Percentiles rank a stretch among this genome's conserved stretches.
Evolutionary conservation across 768 basidiomycete genomes (phyloP).

Genomic region (Kwoniella mangroviensis): DNA sequence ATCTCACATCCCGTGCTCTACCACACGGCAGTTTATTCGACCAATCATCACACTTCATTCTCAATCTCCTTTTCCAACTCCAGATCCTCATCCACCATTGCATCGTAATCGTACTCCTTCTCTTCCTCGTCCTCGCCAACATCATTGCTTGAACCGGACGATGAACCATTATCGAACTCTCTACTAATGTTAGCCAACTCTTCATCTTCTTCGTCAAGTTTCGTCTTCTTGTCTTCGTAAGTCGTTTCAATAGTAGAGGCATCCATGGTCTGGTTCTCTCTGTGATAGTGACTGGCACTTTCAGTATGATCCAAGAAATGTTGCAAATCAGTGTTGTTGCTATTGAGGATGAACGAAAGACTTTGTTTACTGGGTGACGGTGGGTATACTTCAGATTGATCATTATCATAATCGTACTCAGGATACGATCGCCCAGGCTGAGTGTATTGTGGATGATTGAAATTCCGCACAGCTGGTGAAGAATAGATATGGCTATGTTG

Average conservation of each 20-base stretch:
- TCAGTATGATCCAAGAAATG: too few relatives aligned
- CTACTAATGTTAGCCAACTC: constrained; percentile 7
- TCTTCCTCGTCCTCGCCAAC: background rate
- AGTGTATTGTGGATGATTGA: background rate
- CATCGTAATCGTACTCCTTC: constrained; percentile 9
- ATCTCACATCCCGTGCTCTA: background rate
- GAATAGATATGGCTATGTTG: too few relatives aligned
- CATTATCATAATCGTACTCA: background rate
- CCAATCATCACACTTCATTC: background rate
- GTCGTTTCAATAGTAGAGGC: background rate
- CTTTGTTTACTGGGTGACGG: background rate
- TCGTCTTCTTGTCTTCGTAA: background rate
- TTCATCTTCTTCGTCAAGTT: background rate
- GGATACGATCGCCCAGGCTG: background rate
- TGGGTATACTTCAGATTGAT: background rate
- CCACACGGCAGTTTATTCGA: background rate
- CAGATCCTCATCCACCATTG: background rate
- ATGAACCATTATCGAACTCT: background rate
- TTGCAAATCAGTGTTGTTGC: too few relatives aligned
- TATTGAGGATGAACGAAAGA: background rate
- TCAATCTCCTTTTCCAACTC: constrained; percentile 6
- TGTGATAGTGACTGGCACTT: too few relatives aligned
- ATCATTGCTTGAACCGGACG: background rate
- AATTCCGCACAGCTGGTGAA: background rate
- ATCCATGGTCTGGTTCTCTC: too few relatives aligned